A percentile compares a stretch with the other conserved stretches of the same genome.
These are phyloP conservation scores for Boletus subparvulus DNA, from an alignment of 768 basidiomycete genomes.

Conservation along the genomic window DNA sequence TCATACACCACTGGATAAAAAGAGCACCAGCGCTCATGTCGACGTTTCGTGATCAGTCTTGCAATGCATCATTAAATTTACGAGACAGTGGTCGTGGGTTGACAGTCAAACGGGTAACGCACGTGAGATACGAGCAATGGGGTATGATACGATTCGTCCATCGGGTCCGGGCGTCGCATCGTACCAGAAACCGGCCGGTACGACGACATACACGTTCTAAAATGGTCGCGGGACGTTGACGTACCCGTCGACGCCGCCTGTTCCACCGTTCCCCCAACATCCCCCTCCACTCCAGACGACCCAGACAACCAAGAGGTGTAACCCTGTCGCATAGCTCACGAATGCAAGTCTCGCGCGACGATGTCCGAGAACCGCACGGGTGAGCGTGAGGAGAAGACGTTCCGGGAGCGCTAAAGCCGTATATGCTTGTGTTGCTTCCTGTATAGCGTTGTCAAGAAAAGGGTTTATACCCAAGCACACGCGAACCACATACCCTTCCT, in stretches of 20 bases:
- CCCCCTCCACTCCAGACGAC: slow-evolving; percentile 59
- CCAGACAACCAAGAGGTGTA: slow-evolving; percentile 82
- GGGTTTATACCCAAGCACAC: neutral
- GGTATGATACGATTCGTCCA: neutral
- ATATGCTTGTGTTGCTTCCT: slow-evolving; percentile 96
- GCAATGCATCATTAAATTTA: no score
- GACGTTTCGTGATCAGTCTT: no score
- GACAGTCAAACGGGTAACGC: no score
- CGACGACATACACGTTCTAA: slow-evolving; percentile 1
- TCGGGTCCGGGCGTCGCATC: neutral
- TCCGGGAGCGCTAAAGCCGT: slow-evolving; percentile 90
- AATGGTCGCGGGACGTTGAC: slow-evolving; percentile 17
- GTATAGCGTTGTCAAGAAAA: neutral
- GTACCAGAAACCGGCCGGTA: neutral
- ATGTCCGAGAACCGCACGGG: slow-evolving; percentile 83
- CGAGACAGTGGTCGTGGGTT: no score
- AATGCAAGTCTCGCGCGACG: slow-evolving; percentile 88
- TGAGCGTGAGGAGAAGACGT: slow-evolving; percentile 80
- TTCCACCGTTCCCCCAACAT: slow-evolving; percentile 54
- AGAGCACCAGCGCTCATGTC: no score
- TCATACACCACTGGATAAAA: no score
- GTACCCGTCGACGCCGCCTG: neutral
- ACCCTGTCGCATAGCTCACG: slow-evolving; percentile 76
- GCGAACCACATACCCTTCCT: slow-evolving; percentile 67
- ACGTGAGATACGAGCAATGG: neutral